Percentiles rank a stretch among this genome's conserved stretches.
Evolutionary conservation across 345 rosid genomes (phyloP).

Genomic region (Euphorbia tirucalli): DNA sequence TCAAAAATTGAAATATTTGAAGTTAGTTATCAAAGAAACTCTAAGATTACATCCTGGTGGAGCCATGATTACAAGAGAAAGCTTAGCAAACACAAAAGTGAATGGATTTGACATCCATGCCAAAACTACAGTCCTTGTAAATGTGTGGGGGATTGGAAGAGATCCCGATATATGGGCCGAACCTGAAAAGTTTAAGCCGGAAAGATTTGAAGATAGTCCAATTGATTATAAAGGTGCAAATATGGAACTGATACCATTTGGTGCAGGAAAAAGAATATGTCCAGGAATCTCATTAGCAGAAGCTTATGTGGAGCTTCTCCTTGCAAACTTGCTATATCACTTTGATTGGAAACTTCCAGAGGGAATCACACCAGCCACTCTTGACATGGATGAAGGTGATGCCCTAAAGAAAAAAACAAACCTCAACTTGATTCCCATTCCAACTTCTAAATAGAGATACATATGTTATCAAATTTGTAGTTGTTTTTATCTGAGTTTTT

Average conservation of each 20-base stretch:
- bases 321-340: neutral
- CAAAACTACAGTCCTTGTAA: neutral
- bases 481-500: too few relatives aligned
- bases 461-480: too few relatives aligned
- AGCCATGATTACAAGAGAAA: neutral
- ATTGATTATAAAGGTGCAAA: too few relatives aligned
- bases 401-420: neutral
- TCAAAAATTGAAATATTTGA: too few relatives aligned
- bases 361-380: neutral
- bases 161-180: neutral
- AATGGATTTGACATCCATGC: neutral
- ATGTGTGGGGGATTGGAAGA: conserved; percentile 6
- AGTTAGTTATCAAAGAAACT: too few relatives aligned
- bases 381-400: neutral
- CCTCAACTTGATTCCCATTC: neutral
- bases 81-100: neutral
- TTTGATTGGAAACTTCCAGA: neutral
- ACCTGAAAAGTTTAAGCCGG: neutral
- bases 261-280: too few relatives aligned
- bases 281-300: too few relatives aligned
- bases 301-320: neutral
- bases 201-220: neutral
- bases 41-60: neutral
- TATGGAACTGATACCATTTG: too few relatives aligned
- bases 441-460: too few relatives aligned